Conservation (phyloP, 2,329 filamentous ascomycete species). For the Apiospora marii region DNA sequence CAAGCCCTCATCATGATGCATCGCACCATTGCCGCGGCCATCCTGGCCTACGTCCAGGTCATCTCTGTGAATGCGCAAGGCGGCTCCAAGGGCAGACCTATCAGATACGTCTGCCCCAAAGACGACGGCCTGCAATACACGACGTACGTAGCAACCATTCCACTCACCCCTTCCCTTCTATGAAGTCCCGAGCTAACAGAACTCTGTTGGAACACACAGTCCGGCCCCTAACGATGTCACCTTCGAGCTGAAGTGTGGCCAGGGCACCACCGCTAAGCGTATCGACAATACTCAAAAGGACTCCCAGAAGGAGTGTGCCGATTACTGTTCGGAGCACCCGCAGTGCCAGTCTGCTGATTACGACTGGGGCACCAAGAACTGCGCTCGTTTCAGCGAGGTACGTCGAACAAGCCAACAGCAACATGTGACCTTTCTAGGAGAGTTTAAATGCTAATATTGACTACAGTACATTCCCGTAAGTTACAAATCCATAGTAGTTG, state of each 20-base stretch:
- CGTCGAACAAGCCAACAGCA: neutral
- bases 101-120: neutral
- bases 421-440: neutral
- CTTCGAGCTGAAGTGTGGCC: neutral
- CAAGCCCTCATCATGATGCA: neutral
- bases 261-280: conserved; percentile 1
- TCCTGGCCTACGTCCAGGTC: neutral
- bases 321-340: neutral
- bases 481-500: neutral
- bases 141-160: neutral
- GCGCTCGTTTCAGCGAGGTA: neutral
- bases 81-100: neutral
- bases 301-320: neutral
- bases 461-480: neutral
- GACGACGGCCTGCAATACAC: neutral
- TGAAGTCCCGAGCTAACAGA: neutral
- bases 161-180: neutral
- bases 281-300: neutral
- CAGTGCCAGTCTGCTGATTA: neutral
- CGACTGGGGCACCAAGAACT: neutral
- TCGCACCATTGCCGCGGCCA: neutral
- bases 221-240: neutral
- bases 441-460: neutral
- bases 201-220: neutral
- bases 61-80: neutral